Evolutionary conservation across 495 filamentous ascomycete genomes (phyloP), one percentile per base, ranked within the genome.

Genomic region (Hyaloscypha bicolor): DNA sequence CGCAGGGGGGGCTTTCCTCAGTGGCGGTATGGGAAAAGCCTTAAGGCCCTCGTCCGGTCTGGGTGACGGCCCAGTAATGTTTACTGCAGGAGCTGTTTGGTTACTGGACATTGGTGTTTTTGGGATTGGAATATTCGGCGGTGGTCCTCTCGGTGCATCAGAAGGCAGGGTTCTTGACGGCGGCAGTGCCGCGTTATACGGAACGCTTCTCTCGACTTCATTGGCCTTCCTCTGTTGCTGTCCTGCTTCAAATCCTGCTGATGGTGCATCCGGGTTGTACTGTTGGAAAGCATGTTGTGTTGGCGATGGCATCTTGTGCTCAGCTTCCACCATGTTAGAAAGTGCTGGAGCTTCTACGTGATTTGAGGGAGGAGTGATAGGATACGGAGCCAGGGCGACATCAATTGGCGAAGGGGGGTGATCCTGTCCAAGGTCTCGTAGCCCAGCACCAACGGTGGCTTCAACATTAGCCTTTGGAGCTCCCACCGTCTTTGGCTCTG

Each of bases 1-100:
- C 19, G 92, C 90, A 35, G 94, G 94, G 8, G 94, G 93, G 29
- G 90, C 83, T 77, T 95, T 97, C 64, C 93, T 87, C 63, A 82
- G 84, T 11, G 88, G 86, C 11, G 86, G 22, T 25, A 56, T 82
- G 22, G 86, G 82, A 21, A 71, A 74, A 8, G 37, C 30, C 37
- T 77, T 74, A 8, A 80, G 78, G 9, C 78, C 79, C 16, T 83
- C 80, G 56, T 83, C 81, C 9, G 76, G 65, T 33, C 71, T 83
- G 74, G 70, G 86, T 72, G 72, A 85, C 76, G 74, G 77, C 71
- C 76, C 84, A 75, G 75, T 82, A 22, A 48, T 48, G 16, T 48
- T 48, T 19, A 81, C 70, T n/a, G 78, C 75, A 2, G 79, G 69
- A 12, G 82, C 68, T 68, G 80, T 71, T 68, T 80, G 61, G 31